Evolutionary conservation across 164 flowering plant genomes (phyloP), one percentile per base, ranked within the genome.

Genomic region (Dillenia turbinata): DNA sequence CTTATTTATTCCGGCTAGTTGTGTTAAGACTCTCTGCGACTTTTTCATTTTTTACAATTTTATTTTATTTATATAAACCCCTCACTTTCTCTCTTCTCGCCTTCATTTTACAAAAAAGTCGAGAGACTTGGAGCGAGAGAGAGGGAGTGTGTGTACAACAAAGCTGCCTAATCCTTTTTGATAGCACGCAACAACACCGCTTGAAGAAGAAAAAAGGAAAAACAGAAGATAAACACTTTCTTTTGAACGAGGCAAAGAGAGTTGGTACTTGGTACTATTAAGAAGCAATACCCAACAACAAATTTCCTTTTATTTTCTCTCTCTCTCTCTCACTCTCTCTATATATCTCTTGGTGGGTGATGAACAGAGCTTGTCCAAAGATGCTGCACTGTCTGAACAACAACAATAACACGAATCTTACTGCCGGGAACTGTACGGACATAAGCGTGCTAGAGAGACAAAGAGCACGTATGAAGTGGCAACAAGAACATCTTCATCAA

Each of bases 391-490:
- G 78, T 55, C 63, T 71, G 22, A 75, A 67, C 54, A 33, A 43
- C 54, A 59, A 46, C 74, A 22, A 73, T 52, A 44, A 33, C 40
- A 33, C 0, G 40, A 69, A 52, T 54, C n/a, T 74, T 13, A 47
- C 67, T 11, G 47, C 67, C 57, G 82, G 77, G 33, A 69, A 62
- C 26, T 58, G 77, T 49, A 44, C 76, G 58, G 86, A 82, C 59
- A 55, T 76, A 69, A 76, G 86, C 11, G 84, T 85, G 54, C 73
- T 85, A 11, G 93, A 85, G 60, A 57, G 85, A 56, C 95, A 85
- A 65, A 71, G 83, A 54, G 72, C 80, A 49, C 74, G 76, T 12
- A 56, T 78, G 60, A 83, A 82, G 59, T 85, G 85, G 90, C 85
- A 82, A 26, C 78, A 75, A 53, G 72, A 75, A 4, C 73, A 62